phyloP scores from a whole-genome alignment of 768 basidiomycete species.

The Boletus barrowsii region DNA sequence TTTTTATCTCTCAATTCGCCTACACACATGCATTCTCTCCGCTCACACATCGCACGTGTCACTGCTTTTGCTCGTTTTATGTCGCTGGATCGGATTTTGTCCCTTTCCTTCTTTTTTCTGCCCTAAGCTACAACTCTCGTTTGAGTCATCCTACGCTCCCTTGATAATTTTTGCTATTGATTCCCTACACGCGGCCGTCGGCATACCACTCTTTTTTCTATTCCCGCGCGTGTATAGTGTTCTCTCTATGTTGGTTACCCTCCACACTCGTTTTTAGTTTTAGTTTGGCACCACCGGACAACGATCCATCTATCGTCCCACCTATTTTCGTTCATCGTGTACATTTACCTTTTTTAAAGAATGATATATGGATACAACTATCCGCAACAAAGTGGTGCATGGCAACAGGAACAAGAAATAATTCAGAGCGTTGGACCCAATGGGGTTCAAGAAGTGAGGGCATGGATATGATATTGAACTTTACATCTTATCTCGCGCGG shows the following conservation, averaged over 20 bases:
- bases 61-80: constrained; percentile 9
- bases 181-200: constrained; percentile 11
- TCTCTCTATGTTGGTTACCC: neutral
- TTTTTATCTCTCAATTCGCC: neutral
- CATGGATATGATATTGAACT: too few species aligned
- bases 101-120: neutral
- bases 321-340: constrained; percentile 23
- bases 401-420: neutral
- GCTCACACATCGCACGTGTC: neutral
- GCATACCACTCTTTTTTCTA: constrained; percentile 13
- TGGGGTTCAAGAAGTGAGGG: too few species aligned
- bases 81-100: neutral
- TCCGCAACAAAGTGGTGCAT: neutral
- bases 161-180: constrained; percentile 32
- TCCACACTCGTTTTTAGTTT: constrained; percentile 19
- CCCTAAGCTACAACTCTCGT: constrained; percentile 17
- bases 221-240: constrained; percentile 22
- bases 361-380: constrained; percentile 16
- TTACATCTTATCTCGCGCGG: too few species aligned
- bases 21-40: neutral
- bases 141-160: constrained; percentile 29
- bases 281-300: constrained; percentile 6
- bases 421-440: too few species aligned
- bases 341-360: constrained; percentile 6
- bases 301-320: constrained; percentile 21